Base-by-base conservation (phyloP, 2,329 filamentous ascomycete genomes). In the Myriosclerotinia scirpicola region DNA sequence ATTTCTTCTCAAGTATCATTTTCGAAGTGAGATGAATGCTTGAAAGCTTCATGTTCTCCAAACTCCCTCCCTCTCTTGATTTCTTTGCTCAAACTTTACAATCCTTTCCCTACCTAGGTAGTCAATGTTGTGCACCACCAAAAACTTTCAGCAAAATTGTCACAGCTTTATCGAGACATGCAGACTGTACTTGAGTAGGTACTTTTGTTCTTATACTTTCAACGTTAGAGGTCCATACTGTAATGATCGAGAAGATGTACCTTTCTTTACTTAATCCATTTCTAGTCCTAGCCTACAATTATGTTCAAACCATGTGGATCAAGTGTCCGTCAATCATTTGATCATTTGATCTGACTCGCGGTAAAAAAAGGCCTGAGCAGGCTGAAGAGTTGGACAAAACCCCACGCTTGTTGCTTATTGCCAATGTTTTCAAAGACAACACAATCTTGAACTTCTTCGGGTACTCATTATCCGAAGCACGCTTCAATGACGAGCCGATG, bases 401-500 rank as follows among this genome's bases (percentile, higher is more conserved):
- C n/a, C 48, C 26, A 50, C 9, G 48, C 48, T 22, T 50, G 26
- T 26, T 26, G 26, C 26, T 26, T 50, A n/a, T 50, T 50, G 9
- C 48, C 48, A 50, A n/a, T 26, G 15, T 26, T 52, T 52, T 26
- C 26, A 52, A 52, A 52, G 46, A 50, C 44, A 50, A 38, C 14
- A 50, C 38, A 52, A 14, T 2, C 48, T 52, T 26, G 22, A 50
- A 44, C 58, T 36, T 34, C n/a, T 26, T 26, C 22, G 58, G 58
- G 17, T 60, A 36, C 44, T 50, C 44, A 17, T 38, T 7, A 50
- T 60, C 58, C 58, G 58, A 60, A 60, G 58, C 58, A 60, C n/a
- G 30, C 44, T 60, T 26, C 58, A 17, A 38, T n/a, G 30, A 6
- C 5, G 8, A 48, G 56, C 56, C 26, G 30, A 36, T 36, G 26